Evolutionary conservation across 2,329 filamentous ascomycete species (phyloP).

Genomic region (Emericellopsis atlantica): DNA sequence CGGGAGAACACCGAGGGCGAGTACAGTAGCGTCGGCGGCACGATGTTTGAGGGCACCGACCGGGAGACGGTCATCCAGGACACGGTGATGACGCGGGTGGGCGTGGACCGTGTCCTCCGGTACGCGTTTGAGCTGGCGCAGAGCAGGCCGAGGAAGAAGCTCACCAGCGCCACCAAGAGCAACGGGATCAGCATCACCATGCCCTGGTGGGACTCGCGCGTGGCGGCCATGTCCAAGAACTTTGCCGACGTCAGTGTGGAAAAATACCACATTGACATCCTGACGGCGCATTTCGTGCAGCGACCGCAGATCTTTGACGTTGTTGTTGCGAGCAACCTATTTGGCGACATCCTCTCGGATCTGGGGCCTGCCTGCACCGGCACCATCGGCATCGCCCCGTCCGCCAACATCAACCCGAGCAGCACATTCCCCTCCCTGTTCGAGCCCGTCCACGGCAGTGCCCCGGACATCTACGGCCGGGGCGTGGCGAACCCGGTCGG

Average conservation of each 20-base stretch:
- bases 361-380: conserved; percentile 58
- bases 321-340: conserved; percentile 51
- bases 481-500: conserved; percentile 66
- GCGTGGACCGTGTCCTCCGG: conserved; percentile 46
- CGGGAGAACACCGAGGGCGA: conserved; percentile 58
- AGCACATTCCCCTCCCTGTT: conserved; percentile 41
- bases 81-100: conserved; percentile 48
- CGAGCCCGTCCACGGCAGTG: conserved; percentile 58
- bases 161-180: conserved; percentile 55
- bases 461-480: conserved; percentile 61
- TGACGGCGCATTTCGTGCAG: conserved; percentile 51
- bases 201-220: conserved; percentile 56
- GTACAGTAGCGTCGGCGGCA: conserved; percentile 52
- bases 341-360: conserved; percentile 58
- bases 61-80: conserved; percentile 52
- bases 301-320: conserved; percentile 48
- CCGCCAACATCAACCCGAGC: conserved; percentile 52
- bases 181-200: conserved; percentile 56
- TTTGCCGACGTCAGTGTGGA: conserved; percentile 48
- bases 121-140: conserved; percentile 53
- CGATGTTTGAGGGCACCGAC: conserved; percentile 43
- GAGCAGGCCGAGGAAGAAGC: conserved; percentile 41
- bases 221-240: conserved; percentile 35
- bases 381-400: conserved; percentile 61
- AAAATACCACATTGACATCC: conserved; percentile 55